phyloP scores from a whole-genome alignment of 2,329 filamentous ascomycete species.

The Dactylellina parvicollis region DNA sequence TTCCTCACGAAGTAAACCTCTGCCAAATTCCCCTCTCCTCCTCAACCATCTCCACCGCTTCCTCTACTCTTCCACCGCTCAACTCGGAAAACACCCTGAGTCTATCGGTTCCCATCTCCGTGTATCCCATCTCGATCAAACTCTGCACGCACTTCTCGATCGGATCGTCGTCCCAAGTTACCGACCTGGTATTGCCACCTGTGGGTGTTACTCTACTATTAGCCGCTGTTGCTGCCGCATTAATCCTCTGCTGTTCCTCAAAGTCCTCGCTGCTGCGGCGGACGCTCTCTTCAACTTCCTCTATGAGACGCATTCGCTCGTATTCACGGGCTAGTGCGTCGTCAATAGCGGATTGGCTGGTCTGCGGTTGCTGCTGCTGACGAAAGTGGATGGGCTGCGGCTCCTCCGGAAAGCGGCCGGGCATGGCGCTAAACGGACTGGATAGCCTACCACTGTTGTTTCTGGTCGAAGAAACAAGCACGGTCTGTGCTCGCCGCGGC shows the following conservation, averaged over 20 bases:
- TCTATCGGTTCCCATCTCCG: conserved; percentile 56
- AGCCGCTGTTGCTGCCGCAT: conserved; percentile 27
- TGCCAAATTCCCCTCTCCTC: conserved; percentile 56
- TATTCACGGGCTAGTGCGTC: conserved; percentile 33
- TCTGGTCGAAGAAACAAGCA: conserved; percentile 25
- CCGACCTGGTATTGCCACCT: neutral
- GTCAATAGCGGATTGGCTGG: conserved; percentile 47
- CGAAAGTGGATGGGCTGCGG: neutral
- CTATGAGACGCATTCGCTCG: conserved; percentile 49
- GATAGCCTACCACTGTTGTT: conserved; percentile 13
- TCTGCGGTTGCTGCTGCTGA: conserved; percentile 22
- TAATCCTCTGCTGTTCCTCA: conserved; percentile 46
- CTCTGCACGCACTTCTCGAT: conserved; percentile 56
- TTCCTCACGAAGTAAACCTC: conserved; percentile 18
- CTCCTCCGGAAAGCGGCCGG: conserved; percentile 44
- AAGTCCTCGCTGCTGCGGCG: conserved; percentile 50
- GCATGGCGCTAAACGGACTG: conserved; percentile 37
- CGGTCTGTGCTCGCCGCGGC: conserved; percentile 43
- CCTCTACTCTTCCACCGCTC: conserved; percentile 52
- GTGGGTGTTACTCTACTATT: conserved; percentile 12
- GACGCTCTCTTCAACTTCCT: conserved; percentile 49
- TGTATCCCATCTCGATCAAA: conserved; percentile 58
- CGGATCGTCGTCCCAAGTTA: conserved; percentile 29
- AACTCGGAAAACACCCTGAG: conserved; percentile 56
- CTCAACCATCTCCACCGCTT: conserved; percentile 57